Evolutionary conservation across 345 rosid species (phyloP), one percentile per base, ranked within the genome.

Genomic region (Aurinia saxatilis): DNA sequence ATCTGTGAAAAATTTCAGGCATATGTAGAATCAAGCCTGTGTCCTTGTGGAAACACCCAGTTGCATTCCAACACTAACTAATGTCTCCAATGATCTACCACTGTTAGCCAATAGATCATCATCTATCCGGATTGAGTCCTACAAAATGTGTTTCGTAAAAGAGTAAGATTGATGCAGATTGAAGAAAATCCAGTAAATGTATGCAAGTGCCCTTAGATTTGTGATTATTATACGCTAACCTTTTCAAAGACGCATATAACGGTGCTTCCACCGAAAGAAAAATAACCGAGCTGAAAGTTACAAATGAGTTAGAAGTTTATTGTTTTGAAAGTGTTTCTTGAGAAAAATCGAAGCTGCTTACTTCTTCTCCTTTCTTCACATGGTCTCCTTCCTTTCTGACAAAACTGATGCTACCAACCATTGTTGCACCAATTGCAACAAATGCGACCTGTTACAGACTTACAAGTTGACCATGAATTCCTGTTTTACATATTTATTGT

Each of bases 221-320:
- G 8, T 6, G 31, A 48, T 47, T 44, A 33, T 40, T 1, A 33
- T 12, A 18, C 1, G 66, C 84, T 52, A 55, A 88, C 98, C 96
- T 88, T 88, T 72, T 88, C 85, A 46, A 88, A 91, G 38, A 91
- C 77, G 25, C 92, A 86, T 49, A 91, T 82, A 42, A 91, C 93
- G 0, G 98, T 91, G 81, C 98, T 91, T 65, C 98, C 98, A 40
- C 98, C 98, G 13, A 91, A 91, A 0, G 96, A 80, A 77, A 88
- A 91, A 73, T 88, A 88, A 65, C 98, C 95, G 36, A 81, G 75
- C 98, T 91, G 87, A 53, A 63, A 39, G 73, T 69, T 34, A 15
- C 59, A 72, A 7, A 54, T 37, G 51, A 51, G 40, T 63, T 33
- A 56, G 53, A 12, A 15, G 1, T 27, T 0, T 8, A 18, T 40